Base-by-base conservation (phyloP, 257 asterid genomes). In the Nicotiana tomentosiformis region DNA sequence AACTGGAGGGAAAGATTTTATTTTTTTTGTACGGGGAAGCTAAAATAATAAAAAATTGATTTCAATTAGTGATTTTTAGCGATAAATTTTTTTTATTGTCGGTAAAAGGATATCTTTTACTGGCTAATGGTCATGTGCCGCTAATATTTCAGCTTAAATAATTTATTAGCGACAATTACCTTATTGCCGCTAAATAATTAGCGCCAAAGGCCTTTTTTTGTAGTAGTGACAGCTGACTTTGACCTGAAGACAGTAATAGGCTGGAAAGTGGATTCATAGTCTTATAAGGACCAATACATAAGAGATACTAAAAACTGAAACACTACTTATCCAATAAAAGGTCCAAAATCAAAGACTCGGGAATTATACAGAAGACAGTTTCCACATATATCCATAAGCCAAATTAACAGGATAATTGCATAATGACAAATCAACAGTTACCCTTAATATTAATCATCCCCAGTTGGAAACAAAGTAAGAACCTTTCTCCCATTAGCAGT, bases 391-490 rank as follows among this genome's bases (percentile, higher is more conserved):
- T 81, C 49, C 11, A 64, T 70, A 67, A 72, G 58, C 84, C 39
- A 82, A 85, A 84, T 67, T 77, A 49, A 77, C 39, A 7, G 8
- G 8, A 62, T 29, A 82, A 77, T 53, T 85, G 81, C 87, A 78
- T 29, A 58, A 82, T 32, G n/a, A 43, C 56, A 58, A 64, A 35
- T 84, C 78, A 35, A 82, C 80, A 77, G 46, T 84, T 77, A 81
- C 82, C 61, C 76, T 26, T 33, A 37, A 33, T 57, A 4, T 90
- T 84, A 95, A 84, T 89, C 95, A 62, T 90, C 93, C 8, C 93
- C 93, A 0, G 92, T 90, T 10, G 98, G 98, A 85, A 95, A 95
- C 76, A 95, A 87, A 56, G 98, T 93, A 70, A 95, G 98, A 81
- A 91, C 89, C 76, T 90, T 91, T 84, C 93, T 90, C 81, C 93